These are phyloP conservation scores for Forsythia viridissima DNA, from an alignment of 257 asterid species.

Conservation along the genomic window DNA sequence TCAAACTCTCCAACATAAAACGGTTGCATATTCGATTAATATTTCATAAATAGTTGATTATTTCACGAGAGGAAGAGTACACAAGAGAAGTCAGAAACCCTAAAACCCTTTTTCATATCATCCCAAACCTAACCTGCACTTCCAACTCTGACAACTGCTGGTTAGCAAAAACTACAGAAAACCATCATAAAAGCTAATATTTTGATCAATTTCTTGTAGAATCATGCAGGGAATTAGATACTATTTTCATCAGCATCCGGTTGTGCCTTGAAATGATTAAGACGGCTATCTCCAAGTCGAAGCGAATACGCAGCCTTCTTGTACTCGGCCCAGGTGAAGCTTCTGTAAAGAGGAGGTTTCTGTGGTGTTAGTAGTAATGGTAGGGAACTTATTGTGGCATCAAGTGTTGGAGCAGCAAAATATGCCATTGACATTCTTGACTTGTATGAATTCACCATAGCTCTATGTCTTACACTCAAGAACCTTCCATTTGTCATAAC, in stretches of 20 bases:
- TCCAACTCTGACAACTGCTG: not conserved
- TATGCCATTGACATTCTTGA: conserved; percentile 62
- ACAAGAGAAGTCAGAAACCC: not conserved
- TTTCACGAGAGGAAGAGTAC: not conserved
- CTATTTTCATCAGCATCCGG: not conserved
- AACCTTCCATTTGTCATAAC: conserved; percentile 72
- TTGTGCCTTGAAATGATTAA: conserved; percentile 30
- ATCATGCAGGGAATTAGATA: not conserved
- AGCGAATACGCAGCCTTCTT: conserved; percentile 49
- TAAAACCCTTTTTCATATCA: not conserved
- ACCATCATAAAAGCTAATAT: not conserved
- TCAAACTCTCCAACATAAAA: too few relatives aligned
- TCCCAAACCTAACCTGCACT: not conserved
- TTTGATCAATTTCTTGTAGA: not conserved
- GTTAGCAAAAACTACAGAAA: not conserved
- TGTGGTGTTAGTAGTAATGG: conserved; percentile 29
- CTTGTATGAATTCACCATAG: conserved; percentile 36
- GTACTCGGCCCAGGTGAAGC: conserved; percentile 64
- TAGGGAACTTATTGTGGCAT: conserved; percentile 39
- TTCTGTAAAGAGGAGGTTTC: conserved; percentile 38
- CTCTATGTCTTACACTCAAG: conserved; percentile 66
- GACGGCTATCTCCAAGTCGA: conserved; percentile 53
- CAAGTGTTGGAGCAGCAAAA: conserved; percentile 60
- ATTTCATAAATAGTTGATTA: too few relatives aligned
- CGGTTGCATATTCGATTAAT: not conserved